Percentiles rank a stretch among this genome's conserved stretches.
phyloP scores from a whole-genome alignment of 2,329 filamentous ascomycete species.

The Pyrenophora seminiperda region DNA sequence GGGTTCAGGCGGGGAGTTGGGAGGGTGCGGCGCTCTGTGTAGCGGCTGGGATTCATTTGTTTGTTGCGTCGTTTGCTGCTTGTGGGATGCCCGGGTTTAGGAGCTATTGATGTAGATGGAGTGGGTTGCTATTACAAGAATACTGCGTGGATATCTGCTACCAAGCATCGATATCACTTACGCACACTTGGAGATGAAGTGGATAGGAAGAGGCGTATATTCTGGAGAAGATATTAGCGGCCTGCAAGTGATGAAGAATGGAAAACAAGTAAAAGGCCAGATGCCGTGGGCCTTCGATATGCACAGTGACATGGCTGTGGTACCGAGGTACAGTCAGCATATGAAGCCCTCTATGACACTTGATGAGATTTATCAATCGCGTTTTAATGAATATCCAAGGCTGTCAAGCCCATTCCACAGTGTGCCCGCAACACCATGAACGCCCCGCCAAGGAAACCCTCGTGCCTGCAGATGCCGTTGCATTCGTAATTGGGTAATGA shows the following conservation, averaged over 20 bases:
- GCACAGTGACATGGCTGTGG: too few relatives aligned
- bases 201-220: background rate
- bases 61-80: slow-evolving; percentile 6
- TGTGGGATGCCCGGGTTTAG: slow-evolving; percentile 5
- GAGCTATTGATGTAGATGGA: background rate
- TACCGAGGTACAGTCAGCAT: background rate
- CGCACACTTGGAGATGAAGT: background rate
- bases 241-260: too few relatives aligned
- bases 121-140: too few relatives aligned
- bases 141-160: too few relatives aligned
- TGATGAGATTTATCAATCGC: too few relatives aligned
- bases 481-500: slow-evolving; percentile 18
- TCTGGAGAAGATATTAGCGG: too few relatives aligned
- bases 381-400: slow-evolving; percentile 38
- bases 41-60: slow-evolving; percentile 6
- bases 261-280: too few relatives aligned
- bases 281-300: too few relatives aligned
- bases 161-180: too few relatives aligned
- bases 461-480: slow-evolving; percentile 24
- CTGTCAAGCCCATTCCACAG: slow-evolving; percentile 26
- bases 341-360: slow-evolving; percentile 11
- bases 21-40: slow-evolving; percentile 7
- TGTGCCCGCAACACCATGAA: slow-evolving; percentile 36
- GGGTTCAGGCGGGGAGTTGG: slow-evolving; percentile 3
- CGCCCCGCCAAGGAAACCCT: slow-evolving; percentile 40